These are phyloP conservation scores for Scedosporium minutisporum DNA, from an alignment of 2,329 filamentous ascomycete species.

Conservation along the genomic window DNA sequence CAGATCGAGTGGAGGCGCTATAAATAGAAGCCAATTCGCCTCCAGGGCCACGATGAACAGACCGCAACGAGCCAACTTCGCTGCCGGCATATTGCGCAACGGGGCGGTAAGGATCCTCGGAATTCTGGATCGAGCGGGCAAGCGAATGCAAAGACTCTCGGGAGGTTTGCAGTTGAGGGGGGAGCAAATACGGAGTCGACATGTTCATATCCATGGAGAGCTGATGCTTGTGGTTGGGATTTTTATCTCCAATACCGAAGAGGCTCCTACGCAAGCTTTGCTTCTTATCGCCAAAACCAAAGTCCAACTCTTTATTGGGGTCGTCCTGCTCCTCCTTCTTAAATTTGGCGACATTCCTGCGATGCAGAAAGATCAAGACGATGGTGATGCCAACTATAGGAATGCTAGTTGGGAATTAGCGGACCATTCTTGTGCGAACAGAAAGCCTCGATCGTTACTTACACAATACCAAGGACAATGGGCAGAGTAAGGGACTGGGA, in stretches of 20 bases:
- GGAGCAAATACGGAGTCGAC: conserved; percentile 85
- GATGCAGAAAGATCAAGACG: conserved; percentile 68
- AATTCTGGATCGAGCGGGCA: conserved; percentile 61
- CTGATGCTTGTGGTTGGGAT: conserved; percentile 36
- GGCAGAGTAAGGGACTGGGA: conserved; percentile 49
- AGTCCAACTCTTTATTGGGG: conserved; percentile 85
- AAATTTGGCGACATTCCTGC: conserved; percentile 63
- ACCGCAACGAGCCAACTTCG: conserved; percentile 47
- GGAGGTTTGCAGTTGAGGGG: conserved; percentile 67
- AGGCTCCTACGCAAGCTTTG: conserved; percentile 11
- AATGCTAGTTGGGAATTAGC: conserved; percentile 43
- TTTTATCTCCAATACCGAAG: conserved; percentile 49
- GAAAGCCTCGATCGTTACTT: conserved; percentile 28
- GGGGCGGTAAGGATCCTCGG: conserved; percentile 77
- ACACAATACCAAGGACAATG: conserved; percentile 62
- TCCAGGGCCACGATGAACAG: conserved; percentile 27
- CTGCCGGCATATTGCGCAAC: conserved; percentile 46
- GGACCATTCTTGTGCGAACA: too few relatives aligned
- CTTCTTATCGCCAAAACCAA: conserved; percentile 58
- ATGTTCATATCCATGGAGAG: conserved; percentile 67
- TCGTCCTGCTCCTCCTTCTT: conserved; percentile 72
- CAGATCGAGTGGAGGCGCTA: conserved; percentile 28
- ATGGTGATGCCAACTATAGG: conserved; percentile 59
- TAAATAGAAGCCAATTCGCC: conserved; percentile 34
- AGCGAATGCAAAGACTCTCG: conserved; percentile 81